Conservation (phyloP, 768 basidiomycete species). For the Leucocoprinus birnbaumii region DNA sequence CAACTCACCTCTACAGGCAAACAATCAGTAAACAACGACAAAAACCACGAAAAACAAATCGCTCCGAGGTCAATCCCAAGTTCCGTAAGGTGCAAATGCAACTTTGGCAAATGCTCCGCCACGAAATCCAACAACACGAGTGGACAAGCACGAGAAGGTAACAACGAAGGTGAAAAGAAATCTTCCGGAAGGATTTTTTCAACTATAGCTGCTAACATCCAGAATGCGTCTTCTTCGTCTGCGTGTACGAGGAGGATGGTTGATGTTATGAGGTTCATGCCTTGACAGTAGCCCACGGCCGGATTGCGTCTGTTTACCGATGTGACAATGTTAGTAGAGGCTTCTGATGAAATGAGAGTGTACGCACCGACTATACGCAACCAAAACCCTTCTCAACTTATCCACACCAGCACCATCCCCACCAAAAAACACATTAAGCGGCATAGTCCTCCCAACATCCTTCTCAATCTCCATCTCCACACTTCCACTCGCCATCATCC, state of each 20-base stretch:
- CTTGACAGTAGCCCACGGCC: constrained; percentile 90
- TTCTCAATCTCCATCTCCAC: constrained; percentile 89
- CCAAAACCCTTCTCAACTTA: constrained; percentile 86
- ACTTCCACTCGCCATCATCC: constrained; percentile 38
- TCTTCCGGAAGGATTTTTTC: constrained; percentile 87
- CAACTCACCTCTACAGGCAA: constrained; percentile 83
- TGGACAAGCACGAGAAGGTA: constrained; percentile 93
- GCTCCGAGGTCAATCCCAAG: constrained; percentile 90
- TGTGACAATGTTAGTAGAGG: not conserved
- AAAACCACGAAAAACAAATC: constrained; percentile 98
- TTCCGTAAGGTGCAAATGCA: constrained; percentile 71
- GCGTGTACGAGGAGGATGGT: constrained; percentile 91
- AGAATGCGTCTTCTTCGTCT: constrained; percentile 96
- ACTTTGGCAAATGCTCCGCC: constrained; percentile 68
- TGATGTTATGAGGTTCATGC: constrained; percentile 95
- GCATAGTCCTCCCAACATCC: constrained; percentile 90
- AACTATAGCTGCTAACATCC: constrained; percentile 87
- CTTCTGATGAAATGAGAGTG: not conserved
- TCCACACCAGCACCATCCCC: constrained; percentile 93
- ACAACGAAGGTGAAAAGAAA: constrained; percentile 90
- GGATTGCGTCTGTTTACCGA: constrained; percentile 71
- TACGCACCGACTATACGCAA: constrained; percentile 87
- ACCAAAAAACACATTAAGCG: constrained; percentile 94
- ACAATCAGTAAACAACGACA: constrained; percentile 95
- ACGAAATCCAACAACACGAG: constrained; percentile 88